Percentiles rank a stretch among this genome's conserved stretches.
phyloP scores from a whole-genome alignment of 2,329 filamentous ascomycete genomes.

The Alternaria angustiovoidea region DNA sequence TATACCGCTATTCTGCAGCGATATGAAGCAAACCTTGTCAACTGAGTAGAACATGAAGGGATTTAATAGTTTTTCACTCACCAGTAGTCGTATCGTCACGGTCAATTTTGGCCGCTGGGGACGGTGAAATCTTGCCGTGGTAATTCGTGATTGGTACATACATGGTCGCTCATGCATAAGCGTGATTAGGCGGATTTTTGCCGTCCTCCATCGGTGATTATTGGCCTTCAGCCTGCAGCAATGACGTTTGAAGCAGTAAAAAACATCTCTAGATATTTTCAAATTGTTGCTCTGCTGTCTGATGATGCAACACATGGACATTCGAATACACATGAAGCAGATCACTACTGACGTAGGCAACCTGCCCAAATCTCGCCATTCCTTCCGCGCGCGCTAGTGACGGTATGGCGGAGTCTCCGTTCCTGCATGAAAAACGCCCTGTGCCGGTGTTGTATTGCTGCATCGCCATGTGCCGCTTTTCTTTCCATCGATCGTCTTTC shows the following conservation, averaged over 20 bases:
- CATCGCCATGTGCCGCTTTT: background rate
- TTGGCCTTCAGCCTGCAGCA: background rate
- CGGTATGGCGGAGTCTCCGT: background rate
- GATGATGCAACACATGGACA: background rate
- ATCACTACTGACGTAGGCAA: background rate
- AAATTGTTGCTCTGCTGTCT: background rate
- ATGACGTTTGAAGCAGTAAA: background rate
- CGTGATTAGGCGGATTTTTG: background rate
- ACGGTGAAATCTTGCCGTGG: background rate
- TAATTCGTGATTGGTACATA: conserved; percentile 14
- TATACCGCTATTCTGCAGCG: conserved; percentile 32
- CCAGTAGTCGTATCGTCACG: conserved; percentile 13
- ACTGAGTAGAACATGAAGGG: background rate
- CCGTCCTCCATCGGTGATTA: background rate
- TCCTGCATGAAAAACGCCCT: background rate
- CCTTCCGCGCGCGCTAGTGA: background rate
- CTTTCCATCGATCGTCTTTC: background rate
- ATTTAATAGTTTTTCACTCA: background rate
- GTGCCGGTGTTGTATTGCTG: background rate
- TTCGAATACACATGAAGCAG: background rate
- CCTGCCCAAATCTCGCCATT: background rate
- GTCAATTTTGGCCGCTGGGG: conserved; percentile 28
- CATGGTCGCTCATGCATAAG: conserved; percentile 1
- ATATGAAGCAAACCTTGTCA: conserved; percentile 29
- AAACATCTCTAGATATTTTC: background rate